Conservation (phyloP, 805 yeast genomes). For the Metschnikowia bowlesiae region DNA sequence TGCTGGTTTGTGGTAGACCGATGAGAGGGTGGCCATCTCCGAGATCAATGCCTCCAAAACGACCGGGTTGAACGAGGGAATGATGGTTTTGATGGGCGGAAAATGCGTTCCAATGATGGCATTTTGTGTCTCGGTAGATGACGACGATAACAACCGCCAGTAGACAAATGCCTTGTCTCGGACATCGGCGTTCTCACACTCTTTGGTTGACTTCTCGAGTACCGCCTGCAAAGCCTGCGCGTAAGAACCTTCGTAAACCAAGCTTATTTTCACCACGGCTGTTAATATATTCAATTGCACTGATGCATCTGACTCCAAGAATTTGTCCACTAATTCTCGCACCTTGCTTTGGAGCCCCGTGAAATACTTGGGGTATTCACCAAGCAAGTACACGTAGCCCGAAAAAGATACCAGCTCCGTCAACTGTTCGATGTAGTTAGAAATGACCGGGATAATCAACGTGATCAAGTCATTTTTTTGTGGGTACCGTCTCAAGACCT, state of each 20-base stretch:
- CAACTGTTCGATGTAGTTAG: conserved; percentile 44
- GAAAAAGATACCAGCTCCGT: conserved; percentile 49
- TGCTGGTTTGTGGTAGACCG: conserved; percentile 85
- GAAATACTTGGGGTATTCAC: conserved; percentile 64
- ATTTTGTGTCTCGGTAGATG: conserved; percentile 40
- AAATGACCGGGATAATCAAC: conserved; percentile 52
- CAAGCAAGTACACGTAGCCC: conserved; percentile 66
- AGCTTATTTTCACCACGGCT: conserved; percentile 55
- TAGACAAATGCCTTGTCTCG: conserved; percentile 76
- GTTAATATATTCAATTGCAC: conserved; percentile 60
- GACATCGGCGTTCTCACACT: conserved; percentile 69
- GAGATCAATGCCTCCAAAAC: conserved; percentile 62
- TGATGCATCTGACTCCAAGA: conserved; percentile 53
- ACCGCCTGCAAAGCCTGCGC: conserved; percentile 51
- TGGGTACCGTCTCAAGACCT: conserved; percentile 64
- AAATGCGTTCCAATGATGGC: conserved; percentile 55
- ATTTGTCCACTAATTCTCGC: conserved; percentile 44
- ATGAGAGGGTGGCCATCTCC: conserved; percentile 82
- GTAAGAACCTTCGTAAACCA: conserved; percentile 21
- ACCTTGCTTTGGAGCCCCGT: conserved; percentile 48
- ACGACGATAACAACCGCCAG: conserved; percentile 67
- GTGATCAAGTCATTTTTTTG: conserved; percentile 45
- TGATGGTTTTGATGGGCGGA: conserved; percentile 69
- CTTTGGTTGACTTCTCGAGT: conserved; percentile 58
- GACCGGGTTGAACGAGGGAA: conserved; percentile 65